Base-by-base conservation (phyloP, 176 grass and related monocot genomes). In the Oryza officinalis region DNA sequence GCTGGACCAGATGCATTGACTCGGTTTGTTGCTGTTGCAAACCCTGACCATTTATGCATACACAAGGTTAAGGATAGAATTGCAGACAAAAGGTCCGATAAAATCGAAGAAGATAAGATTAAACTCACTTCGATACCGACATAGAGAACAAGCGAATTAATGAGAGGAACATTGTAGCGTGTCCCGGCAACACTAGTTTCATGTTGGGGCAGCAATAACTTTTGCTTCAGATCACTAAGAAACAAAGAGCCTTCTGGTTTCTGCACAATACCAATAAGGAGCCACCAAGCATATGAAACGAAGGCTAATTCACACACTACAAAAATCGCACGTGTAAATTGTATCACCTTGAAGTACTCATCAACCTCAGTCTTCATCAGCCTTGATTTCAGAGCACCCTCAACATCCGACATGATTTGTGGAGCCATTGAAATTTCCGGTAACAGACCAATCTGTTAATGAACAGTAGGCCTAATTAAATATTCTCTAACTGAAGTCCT, bases 131-230 rank as follows among this genome's bases (percentile, higher is more conserved):
- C 91, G 81, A 94, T 90, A 63, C 94, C 94, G 22, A 97, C 84
- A 81, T 97, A 97, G 76, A 97, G 85, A 76, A 97, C 94, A 67
- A 97, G 94, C 4, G 89, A 97, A 68, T 97, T 94, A 49, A 97
- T 90, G 60, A 97, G 60, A 97, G 87, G 91, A 59, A 94, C 89
- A 72, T 92, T 97, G 49, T 92, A 97, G 77, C 94, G 87, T 3
- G 91, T 92, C 43, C 94, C 91, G 14, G 94, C 89, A 74, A 76
- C 37, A 81, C 50, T 79, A 68, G 83, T 82, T 86, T 97, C 94
- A 88, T 86, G 94, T 74, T 86, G 87, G 67, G 89, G 89, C 47
- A 97, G 91, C 85, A 97, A 66, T 41, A 97, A 80, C 43, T 88
- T 93, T 76, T 93, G 94, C 64, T 87, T 97, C 61, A 97, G 74